A percentile compares a stretch with the other conserved stretches of the same genome.
Evolutionary conservation across 2,329 filamentous ascomycete genomes (phyloP).

Genomic region (Tolypocladium album): DNA sequence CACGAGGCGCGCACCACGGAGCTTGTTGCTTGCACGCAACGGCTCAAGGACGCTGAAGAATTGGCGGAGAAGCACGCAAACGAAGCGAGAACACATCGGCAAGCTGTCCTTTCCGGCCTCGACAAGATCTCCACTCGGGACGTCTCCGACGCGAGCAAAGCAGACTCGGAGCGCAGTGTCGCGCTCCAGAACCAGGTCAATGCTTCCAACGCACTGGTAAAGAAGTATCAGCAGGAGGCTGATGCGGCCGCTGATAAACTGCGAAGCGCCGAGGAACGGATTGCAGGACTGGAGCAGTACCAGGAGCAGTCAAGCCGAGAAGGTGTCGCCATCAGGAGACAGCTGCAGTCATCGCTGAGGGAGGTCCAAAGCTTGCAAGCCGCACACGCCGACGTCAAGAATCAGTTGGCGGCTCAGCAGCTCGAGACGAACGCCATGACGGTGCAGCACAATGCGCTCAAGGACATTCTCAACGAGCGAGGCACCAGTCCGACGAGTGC

Average conservation of each 20-base stretch:
- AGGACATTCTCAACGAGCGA: conserved; percentile 82
- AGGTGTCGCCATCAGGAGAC: conserved; percentile 77
- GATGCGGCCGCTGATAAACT: conserved; percentile 81
- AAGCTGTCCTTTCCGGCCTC: conserved; percentile 72
- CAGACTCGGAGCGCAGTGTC: conserved; percentile 53
- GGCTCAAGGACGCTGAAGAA: conserved; percentile 77
- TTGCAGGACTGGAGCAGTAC: conserved; percentile 91
- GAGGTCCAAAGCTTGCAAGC: conserved; percentile 76
- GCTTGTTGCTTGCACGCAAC: conserved; percentile 61
- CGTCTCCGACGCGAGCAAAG: conserved; percentile 32
- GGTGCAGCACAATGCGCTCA: conserved; percentile 86
- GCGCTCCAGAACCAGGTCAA: conserved; percentile 74
- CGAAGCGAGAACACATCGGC: conserved; percentile 77
- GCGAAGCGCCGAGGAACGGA: conserved; percentile 86
- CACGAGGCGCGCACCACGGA: conserved; percentile 74
- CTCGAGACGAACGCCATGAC: conserved; percentile 89
- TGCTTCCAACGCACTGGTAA: conserved; percentile 67
- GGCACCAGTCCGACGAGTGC: conserved; percentile 70
- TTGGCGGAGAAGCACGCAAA: conserved; percentile 76
- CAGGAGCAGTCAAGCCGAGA: conserved; percentile 96
- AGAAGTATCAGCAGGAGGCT: conserved; percentile 81
- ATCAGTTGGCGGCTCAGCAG: conserved; percentile 74
- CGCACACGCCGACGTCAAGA: conserved; percentile 70
- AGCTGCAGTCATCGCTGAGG: conserved; percentile 73
- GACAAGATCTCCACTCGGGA: conserved; percentile 57